Base-by-base conservation (phyloP, 352 stramenopile genomes). In the Globisporangium cystogenes region DNA sequence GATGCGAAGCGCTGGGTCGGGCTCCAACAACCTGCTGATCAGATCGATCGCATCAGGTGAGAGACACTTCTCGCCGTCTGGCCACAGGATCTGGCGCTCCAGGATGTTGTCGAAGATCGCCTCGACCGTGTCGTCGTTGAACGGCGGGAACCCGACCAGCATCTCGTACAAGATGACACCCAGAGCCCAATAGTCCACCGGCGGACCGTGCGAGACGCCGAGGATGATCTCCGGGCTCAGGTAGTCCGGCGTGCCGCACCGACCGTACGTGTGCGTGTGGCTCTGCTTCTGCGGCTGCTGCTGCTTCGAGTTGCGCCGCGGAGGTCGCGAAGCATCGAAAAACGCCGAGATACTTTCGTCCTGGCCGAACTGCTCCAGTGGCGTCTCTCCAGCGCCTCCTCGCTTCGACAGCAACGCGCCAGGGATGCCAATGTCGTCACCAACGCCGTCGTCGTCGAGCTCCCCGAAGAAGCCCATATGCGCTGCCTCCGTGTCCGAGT, bases 131-230 rank as follows among this genome's bases (percentile, higher is more conserved):
- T 95, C 81, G 55, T 94, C 86, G 36, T 96, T 96, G 55, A 96
- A 96, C 3, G 86, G 86, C 37, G 84, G 84, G 56, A 95, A 94
- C 0, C 84, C 86, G 16, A 93, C 82, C 29, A 96, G 65, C 80
- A 95, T 93, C 53, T 94, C 84, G 65, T 92, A 94, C 33, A 96
- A 40, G 33, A 96, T 94, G n/a, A 96, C 83, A n/a, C 88, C 88
- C 8, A 96, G 71, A 4, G 83, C 84, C 88, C 88, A 96, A 37
- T 88, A 96, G 40, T 96, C 88, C 18, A 94, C 87, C 7, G 82
- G 72, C 3, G 82, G 79, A 2, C 80, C 85, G 45, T 96, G 85
- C 21, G 72, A 65, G 2, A 72, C 55, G 4, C 79, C 67, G 7
- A 85, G 65, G 47, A 96, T 81, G 62, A 96, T 94, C 68, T 96